Base-by-base conservation (phyloP, 2,329 filamentous ascomycete genomes). In the Trichothecium sympodiale region DNA sequence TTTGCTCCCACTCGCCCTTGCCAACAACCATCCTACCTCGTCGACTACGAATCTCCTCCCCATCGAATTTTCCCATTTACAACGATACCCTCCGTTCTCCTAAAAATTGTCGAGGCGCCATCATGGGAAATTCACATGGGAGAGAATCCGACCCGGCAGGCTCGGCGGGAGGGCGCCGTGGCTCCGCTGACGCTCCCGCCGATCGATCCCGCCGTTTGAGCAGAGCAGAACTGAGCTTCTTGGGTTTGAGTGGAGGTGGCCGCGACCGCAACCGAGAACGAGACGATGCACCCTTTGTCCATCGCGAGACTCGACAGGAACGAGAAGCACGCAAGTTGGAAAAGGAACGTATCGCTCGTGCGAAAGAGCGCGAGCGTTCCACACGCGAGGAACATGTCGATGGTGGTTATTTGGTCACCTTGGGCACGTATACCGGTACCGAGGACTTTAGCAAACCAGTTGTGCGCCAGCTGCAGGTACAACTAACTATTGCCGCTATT, bases 371-470 rank as follows among this genome's bases (percentile, higher is more conserved):
- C 33, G 88, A 94, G 57, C 74, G 83, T 45, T 98, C 91, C 52
- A 77, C 96, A 63, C 78, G 70, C 43, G 88, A 95, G 49, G 91
- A 98, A 54, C 77, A 88, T 55, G 83, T 96, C 3, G 91, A 98
- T 57, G 91, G 91, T 15, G 91, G 91, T 16, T 98, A 80, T 61
- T 64, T 98, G 33, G 91, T 98, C 23, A 98, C 91, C 0, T 75
- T 94, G 53, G 91, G 91, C 26, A 84, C 88, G 34, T 98, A 98
- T 53, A 89, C 85, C 16, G 88, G 89, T 0, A 66, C 77, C 1
- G 91, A 98, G 59, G 91, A 98, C 59, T 98, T 89, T 55, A 94
- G 77, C 65, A 96, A 96, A 58, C 64, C 74, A 14, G 67, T 85
- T 33, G 89, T 96, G 38, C 77, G 91, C 46, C 88, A 94, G 55